Percentiles rank a stretch among this genome's conserved stretches.
Evolutionary conservation across 768 basidiomycete species (phyloP).

Genomic region (Naematelia encephala): DNA sequence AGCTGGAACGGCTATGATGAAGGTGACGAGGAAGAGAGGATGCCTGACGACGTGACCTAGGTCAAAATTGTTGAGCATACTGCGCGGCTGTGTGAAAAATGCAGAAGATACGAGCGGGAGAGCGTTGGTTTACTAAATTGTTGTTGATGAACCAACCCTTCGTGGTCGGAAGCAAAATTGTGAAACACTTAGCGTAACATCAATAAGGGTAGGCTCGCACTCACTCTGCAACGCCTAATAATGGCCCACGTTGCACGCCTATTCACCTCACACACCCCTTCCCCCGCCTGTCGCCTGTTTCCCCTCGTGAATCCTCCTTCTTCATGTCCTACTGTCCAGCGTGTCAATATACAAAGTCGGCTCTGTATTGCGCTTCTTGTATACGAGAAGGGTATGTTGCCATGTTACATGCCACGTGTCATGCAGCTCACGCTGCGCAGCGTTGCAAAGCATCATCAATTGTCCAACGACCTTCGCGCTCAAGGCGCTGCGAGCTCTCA

Average conservation of each 20-base stretch:
- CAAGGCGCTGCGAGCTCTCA: background rate
- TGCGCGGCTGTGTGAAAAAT: too few relatives aligned
- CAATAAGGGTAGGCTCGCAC: too few relatives aligned
- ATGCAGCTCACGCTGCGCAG: background rate
- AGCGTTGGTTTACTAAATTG: too few relatives aligned
- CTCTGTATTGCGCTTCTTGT: constrained; percentile 1
- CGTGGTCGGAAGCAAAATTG: background rate
- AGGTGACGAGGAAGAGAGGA: constrained; percentile 85
- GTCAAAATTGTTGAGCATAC: constrained; percentile 20
- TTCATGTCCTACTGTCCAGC: background rate
- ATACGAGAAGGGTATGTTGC: constrained; percentile 6
- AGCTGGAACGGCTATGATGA: constrained; percentile 72
- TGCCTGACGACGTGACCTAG: constrained; percentile 66
- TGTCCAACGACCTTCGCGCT: background rate
- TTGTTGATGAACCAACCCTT: background rate
- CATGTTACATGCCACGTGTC: background rate
- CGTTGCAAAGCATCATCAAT: background rate
- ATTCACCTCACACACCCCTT: too few relatives aligned
- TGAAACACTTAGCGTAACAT: too few relatives aligned
- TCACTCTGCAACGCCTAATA: too few relatives aligned
- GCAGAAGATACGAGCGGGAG: too few relatives aligned
- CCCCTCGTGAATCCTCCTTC: too few relatives aligned
- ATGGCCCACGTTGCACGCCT: too few relatives aligned
- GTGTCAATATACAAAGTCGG: background rate
- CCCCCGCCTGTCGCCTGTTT: too few relatives aligned